These are phyloP conservation scores for Cytospora schulzeri DNA, from an alignment of 2,329 filamentous ascomycete species.

Conservation along the genomic window DNA sequence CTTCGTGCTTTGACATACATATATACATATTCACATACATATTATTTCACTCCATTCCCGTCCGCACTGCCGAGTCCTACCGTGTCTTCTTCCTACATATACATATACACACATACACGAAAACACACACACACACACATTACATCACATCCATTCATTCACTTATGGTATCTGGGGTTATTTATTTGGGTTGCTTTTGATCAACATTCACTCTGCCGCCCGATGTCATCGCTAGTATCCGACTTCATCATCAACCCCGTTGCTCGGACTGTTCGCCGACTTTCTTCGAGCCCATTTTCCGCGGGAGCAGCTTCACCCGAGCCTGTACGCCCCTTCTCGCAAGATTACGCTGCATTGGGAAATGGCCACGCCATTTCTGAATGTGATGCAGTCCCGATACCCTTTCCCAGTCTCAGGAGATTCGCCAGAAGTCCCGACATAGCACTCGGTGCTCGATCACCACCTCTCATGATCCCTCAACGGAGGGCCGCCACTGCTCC, in stretches of 20 bases:
- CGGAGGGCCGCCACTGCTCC: constrained; percentile 19
- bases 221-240: constrained; percentile 65
- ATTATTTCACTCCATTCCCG: constrained; percentile 1
- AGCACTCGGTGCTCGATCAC: constrained; percentile 26
- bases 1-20: too few species aligned
- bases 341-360: constrained; percentile 17
- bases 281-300: constrained; percentile 53
- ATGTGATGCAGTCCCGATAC: constrained; percentile 23
- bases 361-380: constrained; percentile 33
- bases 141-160: not conserved
- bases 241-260: constrained; percentile 67
- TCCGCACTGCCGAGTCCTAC: constrained; percentile 14
- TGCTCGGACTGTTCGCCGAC: constrained; percentile 62
- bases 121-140: not conserved
- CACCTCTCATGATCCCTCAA: constrained; percentile 26
- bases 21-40: not conserved
- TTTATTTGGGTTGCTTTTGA: constrained; percentile 10
- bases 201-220: constrained; percentile 16
- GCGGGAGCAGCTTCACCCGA: constrained; percentile 37
- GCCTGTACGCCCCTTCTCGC: constrained; percentile 34
- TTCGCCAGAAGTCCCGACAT: constrained; percentile 26
- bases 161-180: constrained; percentile 8
- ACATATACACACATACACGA: too few species aligned
- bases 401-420: constrained; percentile 30
- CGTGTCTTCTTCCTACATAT: not conserved